phyloP scores from a whole-genome alignment of 345 rosid genomes.

The Gossypioides kirkii region DNA sequence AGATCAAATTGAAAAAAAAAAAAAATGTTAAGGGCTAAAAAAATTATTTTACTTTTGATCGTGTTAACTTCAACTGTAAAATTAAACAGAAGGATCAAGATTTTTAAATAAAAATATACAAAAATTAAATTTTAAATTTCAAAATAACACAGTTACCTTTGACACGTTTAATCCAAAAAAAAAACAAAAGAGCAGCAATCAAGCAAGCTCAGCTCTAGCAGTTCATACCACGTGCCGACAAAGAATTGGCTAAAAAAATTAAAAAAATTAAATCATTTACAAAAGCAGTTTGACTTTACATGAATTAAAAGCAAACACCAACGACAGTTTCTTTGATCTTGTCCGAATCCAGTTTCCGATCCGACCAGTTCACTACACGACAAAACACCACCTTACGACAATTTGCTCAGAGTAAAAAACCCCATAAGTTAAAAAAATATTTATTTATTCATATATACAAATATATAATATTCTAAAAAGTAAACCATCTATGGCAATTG shows the following conservation, averaged over 20 bases:
- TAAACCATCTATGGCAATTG: neutral
- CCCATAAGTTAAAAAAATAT: neutral
- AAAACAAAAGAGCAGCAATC: neutral
- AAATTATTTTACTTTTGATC: too few species aligned
- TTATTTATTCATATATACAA: neutral
- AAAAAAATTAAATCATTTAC: neutral
- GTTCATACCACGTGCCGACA: conserved; percentile 3
- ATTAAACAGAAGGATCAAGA: too few species aligned
- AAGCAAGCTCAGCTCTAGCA: neutral
- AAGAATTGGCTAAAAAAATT: neutral
- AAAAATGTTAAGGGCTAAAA: too few species aligned
- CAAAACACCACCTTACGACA: conserved; percentile 20
- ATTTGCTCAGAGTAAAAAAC: neutral
- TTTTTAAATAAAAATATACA: too few species aligned
- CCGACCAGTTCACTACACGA: conserved; percentile 32
- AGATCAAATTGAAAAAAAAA: too few species aligned
- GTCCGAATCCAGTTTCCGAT: neutral
- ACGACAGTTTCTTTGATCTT: neutral
- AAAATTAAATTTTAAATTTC: too few species aligned
- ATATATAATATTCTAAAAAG: conserved; percentile 17
- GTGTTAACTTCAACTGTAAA: too few species aligned
- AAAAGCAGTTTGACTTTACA: conserved; percentile 17
- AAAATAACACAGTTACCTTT: too few species aligned
- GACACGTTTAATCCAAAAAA: too few species aligned
- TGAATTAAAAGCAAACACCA: conserved; percentile 1